These are phyloP conservation scores for Xylariaceae sp. DNA, from an alignment of 2,329 filamentous ascomycete species.

Conservation along the genomic window DNA sequence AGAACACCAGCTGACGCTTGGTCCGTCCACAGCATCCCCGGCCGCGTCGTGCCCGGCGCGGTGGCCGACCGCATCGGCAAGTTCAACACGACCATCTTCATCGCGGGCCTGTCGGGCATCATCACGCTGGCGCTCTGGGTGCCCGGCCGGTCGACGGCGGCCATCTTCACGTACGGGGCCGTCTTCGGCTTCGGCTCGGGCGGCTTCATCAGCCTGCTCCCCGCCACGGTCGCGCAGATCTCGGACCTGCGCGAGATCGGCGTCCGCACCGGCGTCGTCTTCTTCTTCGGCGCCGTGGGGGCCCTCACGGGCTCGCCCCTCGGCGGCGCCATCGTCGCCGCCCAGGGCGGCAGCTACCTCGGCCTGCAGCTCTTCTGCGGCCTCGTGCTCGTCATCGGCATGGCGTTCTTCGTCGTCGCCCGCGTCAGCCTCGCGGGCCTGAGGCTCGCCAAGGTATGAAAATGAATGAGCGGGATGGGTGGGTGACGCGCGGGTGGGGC, in stretches of 20 bases:
- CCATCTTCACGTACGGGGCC: slow-evolving; percentile 52
- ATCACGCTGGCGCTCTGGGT: slow-evolving; percentile 35
- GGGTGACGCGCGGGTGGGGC: too few relatives aligned
- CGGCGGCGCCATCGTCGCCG: slow-evolving; percentile 51
- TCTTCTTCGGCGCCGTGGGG: slow-evolving; percentile 54
- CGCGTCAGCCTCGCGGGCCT: slow-evolving; percentile 17
- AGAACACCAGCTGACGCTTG: too few relatives aligned
- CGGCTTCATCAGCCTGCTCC: slow-evolving; percentile 52
- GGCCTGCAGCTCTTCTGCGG: slow-evolving; percentile 61
- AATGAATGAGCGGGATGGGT: too few relatives aligned
- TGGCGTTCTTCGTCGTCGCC: slow-evolving; percentile 16
- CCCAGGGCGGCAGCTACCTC: slow-evolving; percentile 44
- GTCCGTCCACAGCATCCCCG: slow-evolving; percentile 18
- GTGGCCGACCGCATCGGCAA: slow-evolving; percentile 33
- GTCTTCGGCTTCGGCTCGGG: slow-evolving; percentile 61
- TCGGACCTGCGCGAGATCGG: slow-evolving; percentile 64
- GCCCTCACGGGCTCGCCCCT: slow-evolving; percentile 62
- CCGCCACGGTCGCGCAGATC: slow-evolving; percentile 62
- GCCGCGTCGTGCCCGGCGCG: slow-evolving; percentile 44
- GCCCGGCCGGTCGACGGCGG: slow-evolving; percentile 36
- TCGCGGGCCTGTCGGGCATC: slow-evolving; percentile 34
- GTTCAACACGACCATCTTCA: slow-evolving; percentile 36
- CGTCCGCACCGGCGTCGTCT: slow-evolving; percentile 56
- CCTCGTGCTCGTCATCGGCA: slow-evolving; percentile 29
- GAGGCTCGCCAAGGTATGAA: slow-evolving; percentile 12